Percentiles rank a stretch among this genome's conserved stretches.
Conservation (phyloP, 768 basidiomycete species). For the Hydnomerulius pinastri region DNA sequence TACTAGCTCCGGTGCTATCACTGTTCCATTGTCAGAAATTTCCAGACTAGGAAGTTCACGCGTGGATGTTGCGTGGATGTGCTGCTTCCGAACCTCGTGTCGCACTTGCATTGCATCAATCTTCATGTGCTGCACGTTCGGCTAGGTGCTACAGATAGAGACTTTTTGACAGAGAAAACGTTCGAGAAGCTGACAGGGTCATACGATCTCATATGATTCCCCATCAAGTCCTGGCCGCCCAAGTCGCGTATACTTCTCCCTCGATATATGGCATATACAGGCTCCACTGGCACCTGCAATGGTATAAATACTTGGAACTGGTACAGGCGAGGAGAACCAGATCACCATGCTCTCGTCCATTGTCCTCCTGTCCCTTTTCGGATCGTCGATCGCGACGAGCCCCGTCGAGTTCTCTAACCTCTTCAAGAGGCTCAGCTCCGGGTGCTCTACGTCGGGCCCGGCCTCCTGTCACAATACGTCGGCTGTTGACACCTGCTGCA, state of each 20-base stretch:
- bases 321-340: not conserved
- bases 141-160: not conserved
- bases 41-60: not conserved
- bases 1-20: too few relatives aligned
- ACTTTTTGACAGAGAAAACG: not conserved
- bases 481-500: constrained; percentile 57
- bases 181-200: not conserved
- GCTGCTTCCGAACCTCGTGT: not conserved
- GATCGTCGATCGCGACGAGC: constrained; percentile 14
- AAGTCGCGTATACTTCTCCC: not conserved
- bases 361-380: constrained; percentile 22
- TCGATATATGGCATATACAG: not conserved
- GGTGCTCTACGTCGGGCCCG: constrained; percentile 52
- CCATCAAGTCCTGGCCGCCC: not conserved
- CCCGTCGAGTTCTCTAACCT: constrained; percentile 25
- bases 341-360: constrained; percentile 14
- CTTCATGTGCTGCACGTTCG: not conserved
- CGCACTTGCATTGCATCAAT: too few relatives aligned
- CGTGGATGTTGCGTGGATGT: not conserved
- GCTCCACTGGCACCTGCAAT: not conserved
- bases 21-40: not conserved
- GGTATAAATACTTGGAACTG: constrained; percentile 16
- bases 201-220: not conserved
- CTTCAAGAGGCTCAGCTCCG: constrained; percentile 42
- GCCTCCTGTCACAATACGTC: constrained; percentile 58